Base-by-base conservation (phyloP, 208 protist species). In the Leishmania amazonensis region DNA sequence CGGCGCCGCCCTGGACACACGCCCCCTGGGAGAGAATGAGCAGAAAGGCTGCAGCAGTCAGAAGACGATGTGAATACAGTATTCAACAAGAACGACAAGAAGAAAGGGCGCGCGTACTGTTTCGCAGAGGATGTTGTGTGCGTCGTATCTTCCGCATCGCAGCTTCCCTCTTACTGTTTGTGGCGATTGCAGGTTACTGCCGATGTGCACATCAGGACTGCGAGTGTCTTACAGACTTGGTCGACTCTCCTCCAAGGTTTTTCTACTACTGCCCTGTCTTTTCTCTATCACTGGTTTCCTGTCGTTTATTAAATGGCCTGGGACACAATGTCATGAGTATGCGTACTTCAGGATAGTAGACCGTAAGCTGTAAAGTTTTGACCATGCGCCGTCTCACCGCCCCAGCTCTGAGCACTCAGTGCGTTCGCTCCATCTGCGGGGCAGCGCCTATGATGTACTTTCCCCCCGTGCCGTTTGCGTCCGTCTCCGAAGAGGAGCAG, bases 381-480 rank as follows among this genome's bases (percentile, higher is more conserved):
- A 65, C 75, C 38, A 96, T 97, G 92, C 94, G 92, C 82, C 91
- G 92, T 77, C 87, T 92, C 81, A 64, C 90, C 72, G 78, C 80
- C 60, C 82, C 81, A 47, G 76, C 84, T 68, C 65, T 92, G 79
- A 85, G 78, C 79, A 81, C 81, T 47, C 62, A 84, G 80, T 87
- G 92, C 77, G 83, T 80, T 83, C 91, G 95, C 85, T 90, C 87
- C 64, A 90, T 96, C 57, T 91, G 88, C 42, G 94, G 96, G 80
- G 94, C 94, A 21, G 93, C 96, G 38, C 96, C 96, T 62, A 81
- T 97, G 51, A 88, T 98, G 45, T 96, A 97, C 89, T 97, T 98
- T 80, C 89, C 95, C 42, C 81, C 89, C 21, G 53, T 78, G 21
- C 47, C 88, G 15, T 76, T 75, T 77, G 64, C 88, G 62, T 84